Evolutionary conservation across 1,284 basidiomycete species (phyloP).

Genomic region (Sporisorium sorghi): DNA sequence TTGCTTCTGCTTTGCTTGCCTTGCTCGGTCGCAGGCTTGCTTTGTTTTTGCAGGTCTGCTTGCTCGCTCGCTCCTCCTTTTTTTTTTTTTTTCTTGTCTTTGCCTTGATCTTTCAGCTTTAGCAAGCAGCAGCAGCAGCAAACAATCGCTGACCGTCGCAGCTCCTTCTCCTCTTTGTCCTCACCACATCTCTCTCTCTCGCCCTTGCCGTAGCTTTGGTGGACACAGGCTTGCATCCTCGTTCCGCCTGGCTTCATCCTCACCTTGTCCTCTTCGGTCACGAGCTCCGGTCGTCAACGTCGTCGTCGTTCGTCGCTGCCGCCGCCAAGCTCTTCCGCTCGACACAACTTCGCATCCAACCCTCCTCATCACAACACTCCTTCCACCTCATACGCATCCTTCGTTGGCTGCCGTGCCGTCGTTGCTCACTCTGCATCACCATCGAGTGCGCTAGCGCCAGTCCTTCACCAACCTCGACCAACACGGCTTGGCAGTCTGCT

Average conservation of each 20-base stretch:
- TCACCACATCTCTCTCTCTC: not conserved
- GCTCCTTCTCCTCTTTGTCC: constrained; percentile 2
- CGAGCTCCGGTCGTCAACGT: not conserved
- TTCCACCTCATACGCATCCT: not conserved
- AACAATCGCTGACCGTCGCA: too few relatives aligned
- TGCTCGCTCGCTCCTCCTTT: not conserved
- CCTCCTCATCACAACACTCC: not conserved
- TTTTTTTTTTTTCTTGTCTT: too few relatives aligned
- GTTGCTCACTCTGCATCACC: not conserved
- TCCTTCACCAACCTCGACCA: not conserved
- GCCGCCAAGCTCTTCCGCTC: not conserved
- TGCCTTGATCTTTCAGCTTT: too few relatives aligned
- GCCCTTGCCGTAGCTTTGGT: not conserved
- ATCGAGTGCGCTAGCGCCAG: not conserved
- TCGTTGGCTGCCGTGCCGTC: too few relatives aligned
- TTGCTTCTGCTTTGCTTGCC: not conserved
- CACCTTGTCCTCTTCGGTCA: not conserved
- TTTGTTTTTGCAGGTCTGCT: not conserved
- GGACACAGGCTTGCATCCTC: not conserved
- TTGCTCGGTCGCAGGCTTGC: not conserved
- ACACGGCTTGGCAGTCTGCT: not conserved
- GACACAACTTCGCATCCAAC: too few relatives aligned
- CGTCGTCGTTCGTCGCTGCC: not conserved
- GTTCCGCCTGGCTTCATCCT: constrained; percentile 3
- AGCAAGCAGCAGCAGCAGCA: constrained; percentile 1